Conservation (phyloP, 805 yeast species). For the Yamadazyma akitaensis region DNA sequence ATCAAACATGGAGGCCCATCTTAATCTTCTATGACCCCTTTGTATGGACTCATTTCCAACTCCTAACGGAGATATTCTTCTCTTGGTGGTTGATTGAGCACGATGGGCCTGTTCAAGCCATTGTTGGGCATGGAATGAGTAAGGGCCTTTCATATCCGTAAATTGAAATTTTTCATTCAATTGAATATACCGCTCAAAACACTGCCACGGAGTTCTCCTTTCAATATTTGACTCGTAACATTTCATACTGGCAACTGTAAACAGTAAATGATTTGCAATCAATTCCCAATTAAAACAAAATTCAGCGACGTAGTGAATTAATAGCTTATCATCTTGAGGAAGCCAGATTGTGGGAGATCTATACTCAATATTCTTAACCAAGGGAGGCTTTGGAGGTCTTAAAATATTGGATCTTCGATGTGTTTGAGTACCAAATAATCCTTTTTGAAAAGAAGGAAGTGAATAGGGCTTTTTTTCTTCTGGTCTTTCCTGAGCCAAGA, state of each 20-base stretch:
- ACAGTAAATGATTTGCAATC: conserved; percentile 75
- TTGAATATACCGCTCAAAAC: conserved; percentile 94
- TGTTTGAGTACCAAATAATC: conserved; percentile 51
- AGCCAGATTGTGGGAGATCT: conserved; percentile 95
- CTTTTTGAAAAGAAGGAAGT: conserved; percentile 49
- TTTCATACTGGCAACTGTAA: conserved; percentile 52
- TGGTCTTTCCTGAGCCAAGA: conserved; percentile 43
- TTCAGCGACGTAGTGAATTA: conserved; percentile 79
- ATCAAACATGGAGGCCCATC: conserved; percentile 98
- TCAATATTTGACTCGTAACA: conserved; percentile 85
- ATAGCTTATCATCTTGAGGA: conserved; percentile 83
- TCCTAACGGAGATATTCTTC: conserved; percentile 88
- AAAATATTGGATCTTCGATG: conserved; percentile 58
- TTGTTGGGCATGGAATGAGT: conserved; percentile 77
- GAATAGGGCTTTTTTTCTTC: conserved; percentile 10
- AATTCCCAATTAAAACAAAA: conserved; percentile 92
- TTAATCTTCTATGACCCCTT: conserved; percentile 82
- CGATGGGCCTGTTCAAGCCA: conserved; percentile 92
- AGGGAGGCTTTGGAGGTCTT: conserved; percentile 91
- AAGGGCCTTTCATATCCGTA: conserved; percentile 81
- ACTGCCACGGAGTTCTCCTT: conserved; percentile 97
- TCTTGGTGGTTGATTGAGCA: conserved; percentile 81
- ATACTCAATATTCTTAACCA: conserved; percentile 70
- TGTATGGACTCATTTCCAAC: conserved; percentile 92
- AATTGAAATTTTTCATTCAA: conserved; percentile 84